Base-by-base conservation (phyloP, 2,329 filamentous ascomycete genomes). In the Scedosporium boydii region DNA sequence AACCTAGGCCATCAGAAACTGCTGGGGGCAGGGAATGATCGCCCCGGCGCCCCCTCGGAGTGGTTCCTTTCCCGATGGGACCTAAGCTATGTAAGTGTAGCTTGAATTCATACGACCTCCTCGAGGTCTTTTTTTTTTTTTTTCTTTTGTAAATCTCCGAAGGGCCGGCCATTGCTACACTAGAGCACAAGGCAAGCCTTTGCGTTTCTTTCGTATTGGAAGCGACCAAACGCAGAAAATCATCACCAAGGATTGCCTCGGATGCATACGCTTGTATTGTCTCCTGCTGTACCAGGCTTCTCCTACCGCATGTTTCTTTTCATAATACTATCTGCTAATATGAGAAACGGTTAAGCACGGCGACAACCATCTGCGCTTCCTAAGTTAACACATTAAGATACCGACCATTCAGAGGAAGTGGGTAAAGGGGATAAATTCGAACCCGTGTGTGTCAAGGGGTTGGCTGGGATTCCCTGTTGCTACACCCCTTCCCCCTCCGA, bases 391-490 rank as follows among this genome's bases (percentile, higher is more conserved):
- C 29, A 6, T 38, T 12, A 12, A 38, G 34, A 3, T 3, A 26
- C 58, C 27, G 26, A 23, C 59, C 23, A 60, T 51, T 46, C 44
- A 29, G 23, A 51, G 44, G 2, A 16, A 7, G n/a, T 27, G 59
- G 59, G 21, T 44, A 34, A 60, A 53, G 26, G 59, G 59, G 59
- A 60, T 60, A 60, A 60, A 60, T 60, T 21, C 42, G 23, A 18
- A 29, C 42, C 59, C 59, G 59, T 38, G 59, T 53, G 59, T 60
- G 44, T 60, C 59, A 60, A 46, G 59, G 59, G 27, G 34, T 41
- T 27, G 55, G 55, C 55, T 58, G 23, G 27, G 27, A 41, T 58
- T 58, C 26, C 55, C 26, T 58, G 26, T n/a, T 58, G 55, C 14
- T 21, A 41, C 55, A 41, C 27, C 55, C 48, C 51, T 23, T 26